phyloP scores from a whole-genome alignment of 768 basidiomycete species.

The Boletus rubropictus region DNA sequence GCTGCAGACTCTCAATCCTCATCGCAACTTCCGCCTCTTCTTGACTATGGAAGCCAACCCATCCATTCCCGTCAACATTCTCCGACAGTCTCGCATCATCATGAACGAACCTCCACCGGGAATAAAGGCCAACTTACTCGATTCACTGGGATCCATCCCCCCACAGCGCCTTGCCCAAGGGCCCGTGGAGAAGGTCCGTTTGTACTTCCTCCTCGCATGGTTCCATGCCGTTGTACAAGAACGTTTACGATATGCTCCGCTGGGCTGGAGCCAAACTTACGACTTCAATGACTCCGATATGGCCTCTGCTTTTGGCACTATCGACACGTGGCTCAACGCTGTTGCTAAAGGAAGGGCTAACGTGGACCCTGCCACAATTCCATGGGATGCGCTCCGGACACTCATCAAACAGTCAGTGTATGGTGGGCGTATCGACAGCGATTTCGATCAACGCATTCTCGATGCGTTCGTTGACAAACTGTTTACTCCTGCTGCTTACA shows the following conservation, averaged over 20 bases:
- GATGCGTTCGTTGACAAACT: slow-evolving; percentile 90
- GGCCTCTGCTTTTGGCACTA: slow-evolving; percentile 85
- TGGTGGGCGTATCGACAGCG: slow-evolving; percentile 89
- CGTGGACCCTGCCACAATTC: slow-evolving; percentile 85
- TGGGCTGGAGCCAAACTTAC: slow-evolving; percentile 95
- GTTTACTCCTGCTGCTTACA: slow-evolving; percentile 85
- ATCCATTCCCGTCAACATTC: slow-evolving; percentile 91
- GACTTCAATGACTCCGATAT: slow-evolving; percentile 99
- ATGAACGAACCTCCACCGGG: slow-evolving; percentile 99
- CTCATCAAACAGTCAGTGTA: slow-evolving; percentile 96
- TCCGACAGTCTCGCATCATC: slow-evolving; percentile 90
- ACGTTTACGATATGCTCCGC: slow-evolving; percentile 88
- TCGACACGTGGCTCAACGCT: slow-evolving; percentile 81
- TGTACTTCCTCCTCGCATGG: slow-evolving; percentile 97
- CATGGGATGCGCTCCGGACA: slow-evolving; percentile 92
- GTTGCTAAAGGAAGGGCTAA: slow-evolving; percentile 86
- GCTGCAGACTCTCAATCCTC: slow-evolving; percentile 82
- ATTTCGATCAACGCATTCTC: slow-evolving; percentile 89
- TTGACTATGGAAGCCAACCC: slow-evolving; percentile 97
- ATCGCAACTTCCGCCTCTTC: slow-evolving; percentile 93
- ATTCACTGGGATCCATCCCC: slow-evolving; percentile 74
- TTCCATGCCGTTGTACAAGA: slow-evolving; percentile 99
- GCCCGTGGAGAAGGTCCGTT: slow-evolving; percentile 84
- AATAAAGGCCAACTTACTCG: slow-evolving; percentile 91
- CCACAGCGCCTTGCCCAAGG: slow-evolving; percentile 72